phyloP scores from a whole-genome alignment of 148 eudicot species.

The Simmondsia chinensis region DNA sequence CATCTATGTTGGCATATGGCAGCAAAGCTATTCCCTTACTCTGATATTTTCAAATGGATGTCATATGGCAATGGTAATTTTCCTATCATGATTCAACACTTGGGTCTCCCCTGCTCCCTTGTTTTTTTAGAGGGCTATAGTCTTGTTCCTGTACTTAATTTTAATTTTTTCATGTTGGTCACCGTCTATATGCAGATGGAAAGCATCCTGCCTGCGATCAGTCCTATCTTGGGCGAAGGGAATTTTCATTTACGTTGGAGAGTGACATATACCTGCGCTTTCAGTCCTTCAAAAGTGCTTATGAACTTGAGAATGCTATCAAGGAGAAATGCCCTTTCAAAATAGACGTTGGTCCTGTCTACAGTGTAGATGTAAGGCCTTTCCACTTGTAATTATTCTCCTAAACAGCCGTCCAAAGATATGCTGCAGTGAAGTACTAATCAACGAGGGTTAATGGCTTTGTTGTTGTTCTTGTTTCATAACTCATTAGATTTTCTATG shows the following conservation, averaged over 20 bases:
- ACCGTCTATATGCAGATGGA: slow-evolving; percentile 49
- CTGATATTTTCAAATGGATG: slow-evolving; percentile 85
- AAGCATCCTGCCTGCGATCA: slow-evolving; percentile 89
- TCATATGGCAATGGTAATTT: slow-evolving; percentile 95
- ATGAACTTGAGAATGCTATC: slow-evolving; percentile 72
- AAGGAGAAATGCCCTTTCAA: slow-evolving; percentile 82
- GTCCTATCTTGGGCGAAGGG: slow-evolving; percentile 78
- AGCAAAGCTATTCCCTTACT: slow-evolving; percentile 82
- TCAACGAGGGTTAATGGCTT: too few relatives aligned
- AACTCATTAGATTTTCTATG: slow-evolving; percentile 8
- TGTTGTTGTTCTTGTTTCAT: too few relatives aligned
- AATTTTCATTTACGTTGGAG: slow-evolving; percentile 76
- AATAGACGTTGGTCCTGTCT: slow-evolving; percentile 96
- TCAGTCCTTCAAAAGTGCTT: slow-evolving; percentile 63
- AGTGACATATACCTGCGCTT: slow-evolving; percentile 70
- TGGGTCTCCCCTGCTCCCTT: too few relatives aligned
- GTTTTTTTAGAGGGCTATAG: too few relatives aligned
- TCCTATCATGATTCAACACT: too few relatives aligned
- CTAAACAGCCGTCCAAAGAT: too few relatives aligned
- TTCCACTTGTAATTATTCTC: not conserved
- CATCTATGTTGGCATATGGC: slow-evolving; percentile 11
- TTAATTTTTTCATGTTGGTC: not conserved
- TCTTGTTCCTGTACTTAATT: not conserved
- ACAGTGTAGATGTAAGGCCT: slow-evolving; percentile 74
- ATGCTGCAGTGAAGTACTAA: too few relatives aligned